Evolutionary conservation across 1,284 basidiomycete genomes (phyloP).

Genomic region (Anthracocystis walkeri): DNA sequence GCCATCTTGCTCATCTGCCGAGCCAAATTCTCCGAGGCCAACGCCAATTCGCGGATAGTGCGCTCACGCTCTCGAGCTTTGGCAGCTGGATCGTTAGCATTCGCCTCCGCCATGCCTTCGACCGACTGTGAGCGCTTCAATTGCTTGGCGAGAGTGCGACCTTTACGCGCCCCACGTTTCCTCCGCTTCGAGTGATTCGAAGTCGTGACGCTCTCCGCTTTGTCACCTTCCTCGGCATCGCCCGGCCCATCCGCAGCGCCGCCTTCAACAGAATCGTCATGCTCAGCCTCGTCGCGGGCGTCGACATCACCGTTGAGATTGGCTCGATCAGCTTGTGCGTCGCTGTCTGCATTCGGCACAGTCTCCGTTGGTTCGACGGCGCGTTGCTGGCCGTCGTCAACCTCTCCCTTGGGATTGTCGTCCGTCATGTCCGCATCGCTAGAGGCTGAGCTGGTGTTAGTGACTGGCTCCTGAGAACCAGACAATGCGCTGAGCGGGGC

Average conservation of each 20-base stretch:
- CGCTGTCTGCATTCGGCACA: neutral
- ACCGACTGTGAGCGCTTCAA: constrained; percentile 57
- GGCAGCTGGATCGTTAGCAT: constrained; percentile 31
- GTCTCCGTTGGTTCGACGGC: neutral
- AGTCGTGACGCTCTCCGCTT: constrained; percentile 33
- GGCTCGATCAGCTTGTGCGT: neutral
- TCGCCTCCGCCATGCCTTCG: constrained; percentile 35
- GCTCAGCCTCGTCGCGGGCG: constrained; percentile 6
- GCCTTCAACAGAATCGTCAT: constrained; percentile 7
- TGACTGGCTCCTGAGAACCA: neutral
- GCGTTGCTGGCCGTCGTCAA: neutral
- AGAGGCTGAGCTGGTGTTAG: neutral
- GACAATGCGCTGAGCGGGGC: neutral
- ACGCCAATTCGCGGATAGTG: constrained; percentile 52
- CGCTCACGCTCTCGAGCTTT: constrained; percentile 43
- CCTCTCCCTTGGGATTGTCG: neutral
- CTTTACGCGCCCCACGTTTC: constrained; percentile 59
- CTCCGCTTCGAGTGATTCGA: constrained; percentile 55
- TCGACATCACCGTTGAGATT: neutral
- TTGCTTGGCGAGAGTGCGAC: constrained; percentile 55
- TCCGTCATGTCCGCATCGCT: neutral
- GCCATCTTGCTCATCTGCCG: constrained; percentile 58
- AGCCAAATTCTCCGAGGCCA: constrained; percentile 55
- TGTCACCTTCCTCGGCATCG: constrained; percentile 13
- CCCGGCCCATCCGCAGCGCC: constrained; percentile 3